phyloP scores from a whole-genome alignment of 1,284 basidiomycete genomes.

The Ceratobasidium sp. region DNA sequence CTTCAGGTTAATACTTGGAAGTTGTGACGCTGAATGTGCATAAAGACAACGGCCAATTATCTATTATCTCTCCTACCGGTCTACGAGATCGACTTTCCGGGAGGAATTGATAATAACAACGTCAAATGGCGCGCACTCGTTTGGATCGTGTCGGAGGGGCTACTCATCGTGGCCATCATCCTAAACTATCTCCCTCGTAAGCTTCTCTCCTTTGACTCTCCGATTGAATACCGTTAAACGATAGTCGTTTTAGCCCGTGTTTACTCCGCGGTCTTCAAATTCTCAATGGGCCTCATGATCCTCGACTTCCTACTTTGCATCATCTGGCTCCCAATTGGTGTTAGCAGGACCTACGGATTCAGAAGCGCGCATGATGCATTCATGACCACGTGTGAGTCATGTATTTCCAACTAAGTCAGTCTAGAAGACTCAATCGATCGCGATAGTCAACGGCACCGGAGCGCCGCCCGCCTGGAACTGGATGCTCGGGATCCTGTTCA shows the following conservation, averaged over 20 bases:
- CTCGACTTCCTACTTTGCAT: constrained; percentile 87
- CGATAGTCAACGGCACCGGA: constrained; percentile 85
- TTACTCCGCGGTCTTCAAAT: constrained; percentile 81
- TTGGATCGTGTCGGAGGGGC: constrained; percentile 81
- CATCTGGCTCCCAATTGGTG: constrained; percentile 91
- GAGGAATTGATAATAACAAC: constrained; percentile 76
- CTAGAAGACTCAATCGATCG: neutral
- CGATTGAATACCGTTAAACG: neutral
- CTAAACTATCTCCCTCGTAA: constrained; percentile 87
- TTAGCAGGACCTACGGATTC: constrained; percentile 87
- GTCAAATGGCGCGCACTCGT: constrained; percentile 86
- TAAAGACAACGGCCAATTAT: constrained; percentile 86
- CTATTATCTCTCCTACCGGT: constrained; percentile 84
- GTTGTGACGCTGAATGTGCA: constrained; percentile 1
- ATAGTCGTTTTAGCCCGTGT: constrained; percentile 55
- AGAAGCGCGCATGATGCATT: constrained; percentile 84
- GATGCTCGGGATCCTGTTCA: constrained; percentile 86
- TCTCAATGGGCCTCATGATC: constrained; percentile 79
- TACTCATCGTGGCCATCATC: constrained; percentile 76
- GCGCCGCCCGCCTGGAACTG: constrained; percentile 89
- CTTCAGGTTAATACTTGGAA: neutral
- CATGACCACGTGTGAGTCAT: constrained; percentile 77
- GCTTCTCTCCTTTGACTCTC: constrained; percentile 21
- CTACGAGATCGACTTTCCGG: constrained; percentile 83
- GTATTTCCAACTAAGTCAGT: neutral